Percentiles rank a stretch among this genome's conserved stretches.
Evolutionary conservation across 805 yeast genomes (phyloP).

Genomic region (Ogataea trehaloabstinens): DNA sequence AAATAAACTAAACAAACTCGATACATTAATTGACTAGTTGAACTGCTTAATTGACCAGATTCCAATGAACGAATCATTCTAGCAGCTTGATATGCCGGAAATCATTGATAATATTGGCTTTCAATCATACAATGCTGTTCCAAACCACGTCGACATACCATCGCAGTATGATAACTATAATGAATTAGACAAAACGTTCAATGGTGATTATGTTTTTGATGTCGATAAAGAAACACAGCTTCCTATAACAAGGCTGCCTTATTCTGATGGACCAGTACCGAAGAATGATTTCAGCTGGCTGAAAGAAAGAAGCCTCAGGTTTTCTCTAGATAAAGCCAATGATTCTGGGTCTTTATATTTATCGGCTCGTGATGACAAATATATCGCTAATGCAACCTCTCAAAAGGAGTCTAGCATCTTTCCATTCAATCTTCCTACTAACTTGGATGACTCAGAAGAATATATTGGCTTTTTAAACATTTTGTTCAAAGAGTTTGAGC

Average conservation of each 20-base stretch:
- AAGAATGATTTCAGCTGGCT: constrained; percentile 32
- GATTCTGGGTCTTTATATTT: constrained; percentile 41
- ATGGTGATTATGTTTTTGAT: constrained; percentile 19
- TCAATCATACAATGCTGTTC: constrained; percentile 12
- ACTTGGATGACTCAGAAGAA: constrained; percentile 38
- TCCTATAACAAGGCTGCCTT: constrained; percentile 32
- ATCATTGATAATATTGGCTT: background rate
- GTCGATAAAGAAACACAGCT: constrained; percentile 25
- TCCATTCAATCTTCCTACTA: constrained; percentile 36
- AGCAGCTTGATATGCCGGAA: constrained; percentile 1
- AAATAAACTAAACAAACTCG: too few species aligned
- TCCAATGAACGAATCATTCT: too few species aligned
- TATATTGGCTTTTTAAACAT: constrained; percentile 48
- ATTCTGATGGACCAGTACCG: constrained; percentile 33
- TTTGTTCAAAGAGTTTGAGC: constrained; percentile 53
- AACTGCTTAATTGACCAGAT: too few species aligned
- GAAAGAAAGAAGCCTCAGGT: constrained; percentile 38
- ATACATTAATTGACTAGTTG: too few species aligned
- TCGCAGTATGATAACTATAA: constrained; percentile 22
- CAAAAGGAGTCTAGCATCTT: constrained; percentile 42
- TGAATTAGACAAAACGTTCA: constrained; percentile 12
- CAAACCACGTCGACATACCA: constrained; percentile 15
- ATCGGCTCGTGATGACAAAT: constrained; percentile 17
- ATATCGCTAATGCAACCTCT: too few species aligned
- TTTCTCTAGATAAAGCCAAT: constrained; percentile 44